Evolutionary conservation across 1,139 yeast genomes (phyloP).

Genomic region (Zygosaccharomyces pseudobailii): DNA sequence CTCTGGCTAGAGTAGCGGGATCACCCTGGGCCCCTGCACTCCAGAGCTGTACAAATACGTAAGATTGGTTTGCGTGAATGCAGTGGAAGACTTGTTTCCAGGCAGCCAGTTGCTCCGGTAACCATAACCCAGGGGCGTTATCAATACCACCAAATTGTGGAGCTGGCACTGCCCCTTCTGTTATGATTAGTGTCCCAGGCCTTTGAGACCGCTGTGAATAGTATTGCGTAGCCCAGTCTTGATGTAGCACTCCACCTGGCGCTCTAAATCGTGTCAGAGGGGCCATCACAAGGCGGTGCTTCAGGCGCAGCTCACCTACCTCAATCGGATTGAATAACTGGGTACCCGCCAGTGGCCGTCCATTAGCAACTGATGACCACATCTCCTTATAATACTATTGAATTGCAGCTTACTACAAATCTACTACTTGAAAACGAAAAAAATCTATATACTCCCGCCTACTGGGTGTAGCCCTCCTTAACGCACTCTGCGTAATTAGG

Average conservation of each 20-base stretch:
- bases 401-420: not conserved
- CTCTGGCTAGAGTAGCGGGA: constrained; percentile 40
- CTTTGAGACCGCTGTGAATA: constrained; percentile 36
- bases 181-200: constrained; percentile 38
- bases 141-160: constrained; percentile 39
- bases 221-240: constrained; percentile 34
- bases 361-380: constrained; percentile 12
- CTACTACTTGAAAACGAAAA: not conserved
- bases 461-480: constrained; percentile 16
- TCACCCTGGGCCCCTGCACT: constrained; percentile 52
- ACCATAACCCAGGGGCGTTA: constrained; percentile 52
- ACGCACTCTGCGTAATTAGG: constrained; percentile 32
- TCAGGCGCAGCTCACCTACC: constrained; percentile 39
- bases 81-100: constrained; percentile 49
- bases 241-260: constrained; percentile 31
- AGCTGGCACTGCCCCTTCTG: constrained; percentile 38
- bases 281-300: constrained; percentile 44
- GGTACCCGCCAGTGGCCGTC: constrained; percentile 34
- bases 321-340: constrained; percentile 47
- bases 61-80: constrained; percentile 52
- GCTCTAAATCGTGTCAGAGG: constrained; percentile 54
- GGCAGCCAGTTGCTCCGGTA: constrained; percentile 42
- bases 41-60: constrained; percentile 55
- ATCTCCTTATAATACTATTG: not conserved
- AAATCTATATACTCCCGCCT: not conserved